phyloP scores from a whole-genome alignment of 495 filamentous ascomycete genomes.

The Aspergillus carlsbadensis region DNA sequence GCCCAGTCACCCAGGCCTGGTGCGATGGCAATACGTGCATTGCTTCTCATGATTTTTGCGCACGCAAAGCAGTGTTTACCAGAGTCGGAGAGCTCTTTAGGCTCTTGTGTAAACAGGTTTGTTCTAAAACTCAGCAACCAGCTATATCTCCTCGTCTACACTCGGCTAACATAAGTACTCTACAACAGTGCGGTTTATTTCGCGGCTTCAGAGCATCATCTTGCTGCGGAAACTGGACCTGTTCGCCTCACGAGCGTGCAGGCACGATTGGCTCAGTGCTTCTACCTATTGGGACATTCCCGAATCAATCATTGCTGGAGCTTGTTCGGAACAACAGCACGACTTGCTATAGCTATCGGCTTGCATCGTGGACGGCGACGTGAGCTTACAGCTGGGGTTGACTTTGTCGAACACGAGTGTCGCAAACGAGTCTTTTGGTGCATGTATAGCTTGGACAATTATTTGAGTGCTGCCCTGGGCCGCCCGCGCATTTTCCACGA shows the following conservation, averaged over 20 bases:
- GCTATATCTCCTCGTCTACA: background rate
- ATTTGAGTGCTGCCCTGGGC: conserved; percentile 44
- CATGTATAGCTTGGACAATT: conserved; percentile 48
- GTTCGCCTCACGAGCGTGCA: conserved; percentile 33
- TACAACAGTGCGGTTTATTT: conserved; percentile 23
- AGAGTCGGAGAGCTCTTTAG: background rate
- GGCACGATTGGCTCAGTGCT: conserved; percentile 33
- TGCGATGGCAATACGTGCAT: conserved; percentile 15
- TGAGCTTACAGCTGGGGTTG: conserved; percentile 9
- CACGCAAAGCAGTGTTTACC: conserved; percentile 23
- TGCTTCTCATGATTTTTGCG: conserved; percentile 25
- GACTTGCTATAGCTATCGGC: conserved; percentile 33
- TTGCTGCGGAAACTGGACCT: conserved; percentile 29
- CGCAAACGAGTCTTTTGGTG: conserved; percentile 50
- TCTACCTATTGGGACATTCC: conserved; percentile 34
- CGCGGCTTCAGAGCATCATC: conserved; percentile 24
- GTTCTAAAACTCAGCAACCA: background rate
- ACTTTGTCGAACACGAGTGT: conserved; percentile 26
- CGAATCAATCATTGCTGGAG: conserved; percentile 40
- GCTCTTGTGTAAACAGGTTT: conserved; percentile 18
- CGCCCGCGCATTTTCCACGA: conserved; percentile 42
- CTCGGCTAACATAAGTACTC: background rate
- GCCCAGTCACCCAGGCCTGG: conserved; percentile 3
- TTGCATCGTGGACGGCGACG: conserved; percentile 26
- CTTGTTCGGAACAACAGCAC: conserved; percentile 39